Percentiles rank a stretch among this genome's conserved stretches.
Evolutionary conservation across 169 alveolate species (phyloP).

Genomic region (Sarcocystis neurona): DNA sequence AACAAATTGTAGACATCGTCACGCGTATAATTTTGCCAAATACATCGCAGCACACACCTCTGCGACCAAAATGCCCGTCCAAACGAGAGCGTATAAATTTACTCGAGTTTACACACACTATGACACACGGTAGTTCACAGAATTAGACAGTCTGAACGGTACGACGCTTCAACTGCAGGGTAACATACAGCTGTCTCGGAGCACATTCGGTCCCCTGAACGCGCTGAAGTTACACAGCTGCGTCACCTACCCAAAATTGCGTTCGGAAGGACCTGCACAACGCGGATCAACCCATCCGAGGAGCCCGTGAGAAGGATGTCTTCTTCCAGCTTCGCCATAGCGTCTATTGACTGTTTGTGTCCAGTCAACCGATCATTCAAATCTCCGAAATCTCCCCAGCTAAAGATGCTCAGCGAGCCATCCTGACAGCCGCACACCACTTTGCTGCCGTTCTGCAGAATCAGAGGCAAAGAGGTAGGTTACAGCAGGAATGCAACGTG

Average conservation of each 20-base stretch:
- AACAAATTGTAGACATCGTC: too few relatives aligned
- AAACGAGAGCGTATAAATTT: too few relatives aligned
- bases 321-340: conserved; percentile 56
- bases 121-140: too few relatives aligned
- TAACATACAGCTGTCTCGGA: too few relatives aligned
- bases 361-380: conserved; percentile 51
- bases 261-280: conserved; percentile 48
- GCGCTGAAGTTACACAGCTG: too few relatives aligned
- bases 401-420: conserved; percentile 35
- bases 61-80: too few relatives aligned
- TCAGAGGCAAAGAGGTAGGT: background rate
- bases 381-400: conserved; percentile 62
- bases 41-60: too few relatives aligned
- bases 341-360: conserved; percentile 9
- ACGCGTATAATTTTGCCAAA: too few relatives aligned
- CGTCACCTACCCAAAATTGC: conserved; percentile 11
- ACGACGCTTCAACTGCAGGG: too few relatives aligned
- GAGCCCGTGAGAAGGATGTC: conserved; percentile 31
- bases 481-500: background rate
- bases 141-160: too few relatives aligned
- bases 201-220: too few relatives aligned
- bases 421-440: conserved; percentile 56
- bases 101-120: too few relatives aligned
- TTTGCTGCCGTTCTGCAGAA: conserved; percentile 50
- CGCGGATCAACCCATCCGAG: conserved; percentile 57